phyloP scores from a whole-genome alignment of 331 rosid species.

The Saraca asoca region DNA sequence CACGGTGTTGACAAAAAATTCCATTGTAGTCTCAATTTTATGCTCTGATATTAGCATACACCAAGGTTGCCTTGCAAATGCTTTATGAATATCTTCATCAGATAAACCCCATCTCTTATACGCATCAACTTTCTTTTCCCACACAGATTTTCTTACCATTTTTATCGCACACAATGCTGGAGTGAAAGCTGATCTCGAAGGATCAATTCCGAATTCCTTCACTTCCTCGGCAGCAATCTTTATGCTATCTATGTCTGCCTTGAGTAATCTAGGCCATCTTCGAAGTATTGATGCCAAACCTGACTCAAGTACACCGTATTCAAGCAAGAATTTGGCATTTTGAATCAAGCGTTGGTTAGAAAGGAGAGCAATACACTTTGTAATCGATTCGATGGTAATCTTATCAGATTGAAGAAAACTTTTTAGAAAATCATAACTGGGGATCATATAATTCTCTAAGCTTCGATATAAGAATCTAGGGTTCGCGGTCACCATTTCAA shows the following conservation, averaged over 20 bases:
- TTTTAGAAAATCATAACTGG: conserved; percentile 1
- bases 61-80: not conserved
- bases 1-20: not conserved
- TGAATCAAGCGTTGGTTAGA: no score
- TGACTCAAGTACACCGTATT: not conserved
- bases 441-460: conserved; percentile 16
- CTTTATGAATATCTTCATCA: not conserved
- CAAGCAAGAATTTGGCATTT: not conserved
- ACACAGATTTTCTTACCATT: not conserved
- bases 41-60: conserved; percentile 7
- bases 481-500: not conserved
- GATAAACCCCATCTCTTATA: conserved; percentile 22
- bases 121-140: conserved; percentile 18
- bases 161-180: not conserved
- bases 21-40: conserved; percentile 5
- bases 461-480: not conserved
- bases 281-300: not conserved
- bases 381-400: not conserved
- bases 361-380: not conserved
- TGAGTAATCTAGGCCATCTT: not conserved
- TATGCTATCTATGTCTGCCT: not conserved
- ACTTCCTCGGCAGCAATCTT: not conserved
- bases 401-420: conserved; percentile 1
- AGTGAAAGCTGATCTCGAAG: not conserved
- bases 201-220: conserved; percentile 3